These are phyloP conservation scores for Chaetomiaceae sp. DNA, from an alignment of 2,329 filamentous ascomycete genomes.

Conservation along the genomic window DNA sequence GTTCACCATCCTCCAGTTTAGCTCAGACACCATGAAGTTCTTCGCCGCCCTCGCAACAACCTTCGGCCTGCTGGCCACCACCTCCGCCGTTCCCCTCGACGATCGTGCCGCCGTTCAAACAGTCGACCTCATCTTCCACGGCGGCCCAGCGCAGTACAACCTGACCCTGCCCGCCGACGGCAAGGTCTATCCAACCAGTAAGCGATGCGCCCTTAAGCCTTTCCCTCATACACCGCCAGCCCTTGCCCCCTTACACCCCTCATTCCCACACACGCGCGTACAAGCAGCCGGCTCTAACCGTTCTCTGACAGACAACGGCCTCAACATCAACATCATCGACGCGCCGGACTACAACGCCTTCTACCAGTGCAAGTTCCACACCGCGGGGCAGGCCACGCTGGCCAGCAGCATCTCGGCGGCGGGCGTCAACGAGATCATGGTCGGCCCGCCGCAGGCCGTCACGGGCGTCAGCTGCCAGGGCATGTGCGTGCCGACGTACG, in stretches of 20 bases:
- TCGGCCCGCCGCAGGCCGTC: conserved; percentile 41
- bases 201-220: too few species aligned
- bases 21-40: conserved; percentile 13
- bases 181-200: conserved; percentile 33
- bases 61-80: conserved; percentile 10
- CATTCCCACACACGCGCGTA: background rate
- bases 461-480: conserved; percentile 38
- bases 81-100: conserved; percentile 18
- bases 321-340: conserved; percentile 27
- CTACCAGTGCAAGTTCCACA: conserved; percentile 39
- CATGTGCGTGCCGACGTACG: conserved; percentile 36
- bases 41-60: conserved; percentile 6
- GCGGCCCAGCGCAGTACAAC: conserved; percentile 35
- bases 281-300: background rate
- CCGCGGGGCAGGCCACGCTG: conserved; percentile 29
- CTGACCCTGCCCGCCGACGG: conserved; percentile 40
- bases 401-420: conserved; percentile 26
- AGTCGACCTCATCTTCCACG: conserved; percentile 40
- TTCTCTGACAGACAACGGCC: conserved; percentile 30
- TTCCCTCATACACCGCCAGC: too few species aligned
- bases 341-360: conserved; percentile 39
- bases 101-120: conserved; percentile 28
- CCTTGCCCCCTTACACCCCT: background rate
- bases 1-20: too few species aligned
- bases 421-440: conserved; percentile 35